Evolutionary conservation across 1,284 basidiomycete genomes (phyloP).

Genomic region (Lentinula novae-zelandiae): DNA sequence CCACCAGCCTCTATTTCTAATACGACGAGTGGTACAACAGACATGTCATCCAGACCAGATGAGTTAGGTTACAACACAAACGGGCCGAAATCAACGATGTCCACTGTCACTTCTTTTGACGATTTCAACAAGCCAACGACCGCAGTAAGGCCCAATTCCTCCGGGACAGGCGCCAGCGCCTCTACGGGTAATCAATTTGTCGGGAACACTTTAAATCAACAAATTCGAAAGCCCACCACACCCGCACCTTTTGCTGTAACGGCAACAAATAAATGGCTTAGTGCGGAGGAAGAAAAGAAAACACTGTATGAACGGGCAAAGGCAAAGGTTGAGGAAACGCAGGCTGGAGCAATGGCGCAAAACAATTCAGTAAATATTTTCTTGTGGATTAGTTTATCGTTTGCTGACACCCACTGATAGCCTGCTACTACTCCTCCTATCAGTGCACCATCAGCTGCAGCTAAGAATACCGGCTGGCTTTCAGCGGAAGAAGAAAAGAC

Average conservation of each 20-base stretch:
- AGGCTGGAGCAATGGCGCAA: constrained; percentile 36
- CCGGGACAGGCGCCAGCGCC: constrained; percentile 8
- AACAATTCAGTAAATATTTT: constrained; percentile 29
- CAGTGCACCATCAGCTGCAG: constrained; percentile 10
- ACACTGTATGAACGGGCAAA: constrained; percentile 64
- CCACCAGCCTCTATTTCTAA: background rate
- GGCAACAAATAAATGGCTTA: constrained; percentile 33
- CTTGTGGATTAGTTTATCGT: background rate
- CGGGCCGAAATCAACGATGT: background rate
- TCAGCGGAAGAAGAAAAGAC: constrained; percentile 74
- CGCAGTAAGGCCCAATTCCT: constrained; percentile 19
- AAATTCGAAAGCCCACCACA: background rate
- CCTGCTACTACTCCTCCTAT: constrained; percentile 6
- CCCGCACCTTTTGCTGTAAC: background rate
- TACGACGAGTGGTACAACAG: background rate
- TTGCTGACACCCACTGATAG: background rate
- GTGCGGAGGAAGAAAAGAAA: constrained; percentile 66
- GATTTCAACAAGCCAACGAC: constrained; percentile 8
- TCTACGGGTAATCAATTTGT: background rate
- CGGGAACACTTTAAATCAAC: background rate
- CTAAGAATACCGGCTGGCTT: constrained; percentile 40
- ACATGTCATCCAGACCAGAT: constrained; percentile 19
- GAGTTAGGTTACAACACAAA: constrained; percentile 25
- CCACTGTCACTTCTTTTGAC: background rate
- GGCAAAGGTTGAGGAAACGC: constrained; percentile 53